A percentile compares a stretch with the other conserved stretches of the same genome.
These are phyloP conservation scores for Puccinia novopanici DNA, from an alignment of 1,284 basidiomycete species.

Conservation along the genomic window DNA sequence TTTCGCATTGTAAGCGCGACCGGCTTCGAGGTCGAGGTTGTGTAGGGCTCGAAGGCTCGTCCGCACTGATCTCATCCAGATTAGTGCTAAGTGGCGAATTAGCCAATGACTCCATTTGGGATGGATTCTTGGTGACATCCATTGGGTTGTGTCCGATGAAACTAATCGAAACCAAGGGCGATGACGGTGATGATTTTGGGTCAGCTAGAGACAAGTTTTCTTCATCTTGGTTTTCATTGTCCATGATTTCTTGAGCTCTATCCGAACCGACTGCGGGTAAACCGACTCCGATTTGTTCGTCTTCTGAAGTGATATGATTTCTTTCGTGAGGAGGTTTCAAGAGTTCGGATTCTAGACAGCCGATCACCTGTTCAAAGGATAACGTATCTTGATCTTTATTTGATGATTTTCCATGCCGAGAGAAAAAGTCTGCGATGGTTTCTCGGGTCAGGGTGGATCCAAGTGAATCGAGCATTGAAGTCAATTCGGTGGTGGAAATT, in stretches of 20 bases:
- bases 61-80: conserved; percentile 2
- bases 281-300: conserved; percentile 22
- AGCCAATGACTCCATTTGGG: background rate
- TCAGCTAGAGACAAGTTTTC: background rate
- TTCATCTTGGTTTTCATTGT: background rate
- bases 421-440: conserved; percentile 67
- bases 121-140: conserved; percentile 9
- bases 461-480: conserved; percentile 94
- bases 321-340: conserved; percentile 25
- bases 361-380: conserved; percentile 74
- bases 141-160: conserved; percentile 37
- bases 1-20: conserved; percentile 62
- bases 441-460: conserved; percentile 82
- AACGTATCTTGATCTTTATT: conserved; percentile 69
- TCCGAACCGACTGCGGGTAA: background rate
- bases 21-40: background rate
- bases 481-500: conserved; percentile 81
- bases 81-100: background rate
- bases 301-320: conserved; percentile 5
- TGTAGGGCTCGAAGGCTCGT: background rate
- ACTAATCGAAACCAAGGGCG: conserved; percentile 2
- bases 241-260: background rate
- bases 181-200: background rate
- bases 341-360: conserved; percentile 75
- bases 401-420: conserved; percentile 66